Evolutionary conservation across 768 basidiomycete species (phyloP).

Genomic region (Boletus reticuloceps): DNA sequence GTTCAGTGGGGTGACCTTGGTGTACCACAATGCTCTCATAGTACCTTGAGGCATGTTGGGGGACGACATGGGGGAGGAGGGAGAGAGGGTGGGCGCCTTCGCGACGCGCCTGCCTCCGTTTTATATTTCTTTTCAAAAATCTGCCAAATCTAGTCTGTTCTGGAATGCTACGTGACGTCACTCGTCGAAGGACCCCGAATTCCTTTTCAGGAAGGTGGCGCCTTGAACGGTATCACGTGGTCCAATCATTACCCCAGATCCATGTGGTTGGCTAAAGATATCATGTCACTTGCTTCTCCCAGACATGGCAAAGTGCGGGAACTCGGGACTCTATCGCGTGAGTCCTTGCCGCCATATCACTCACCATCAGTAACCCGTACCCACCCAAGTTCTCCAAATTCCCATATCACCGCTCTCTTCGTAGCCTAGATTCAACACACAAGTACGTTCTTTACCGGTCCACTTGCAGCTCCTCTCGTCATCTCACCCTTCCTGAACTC

Average conservation of each 20-base stretch:
- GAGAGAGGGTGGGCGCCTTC: slow-evolving; percentile 3
- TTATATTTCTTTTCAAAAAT: slow-evolving; percentile 21
- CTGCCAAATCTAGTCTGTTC: no score
- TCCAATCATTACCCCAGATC: no score
- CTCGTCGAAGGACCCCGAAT: background rate
- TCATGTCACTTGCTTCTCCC: no score
- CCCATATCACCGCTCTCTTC: slow-evolving; percentile 80
- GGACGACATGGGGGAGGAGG: background rate
- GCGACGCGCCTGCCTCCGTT: slow-evolving; percentile 4
- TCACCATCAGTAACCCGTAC: background rate
- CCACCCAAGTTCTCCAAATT: slow-evolving; percentile 66
- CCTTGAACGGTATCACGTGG: slow-evolving; percentile 10
- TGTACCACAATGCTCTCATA: slow-evolving; percentile 78
- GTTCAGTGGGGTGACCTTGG: slow-evolving; percentile 41
- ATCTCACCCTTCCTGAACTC: no score
- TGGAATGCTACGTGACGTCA: slow-evolving; percentile 28
- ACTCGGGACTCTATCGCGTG: slow-evolving; percentile 54
- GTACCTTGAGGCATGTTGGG: slow-evolving; percentile 52
- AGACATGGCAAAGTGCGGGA: slow-evolving; percentile 26
- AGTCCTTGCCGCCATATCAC: slow-evolving; percentile 11
- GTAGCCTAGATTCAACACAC: no score
- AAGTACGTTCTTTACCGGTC: no score
- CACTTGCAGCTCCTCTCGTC: no score
- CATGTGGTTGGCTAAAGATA: no score
- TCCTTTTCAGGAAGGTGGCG: slow-evolving; percentile 4